Base-by-base conservation (phyloP, 768 basidiomycete genomes). In the Termitomyces sp. region DNA sequence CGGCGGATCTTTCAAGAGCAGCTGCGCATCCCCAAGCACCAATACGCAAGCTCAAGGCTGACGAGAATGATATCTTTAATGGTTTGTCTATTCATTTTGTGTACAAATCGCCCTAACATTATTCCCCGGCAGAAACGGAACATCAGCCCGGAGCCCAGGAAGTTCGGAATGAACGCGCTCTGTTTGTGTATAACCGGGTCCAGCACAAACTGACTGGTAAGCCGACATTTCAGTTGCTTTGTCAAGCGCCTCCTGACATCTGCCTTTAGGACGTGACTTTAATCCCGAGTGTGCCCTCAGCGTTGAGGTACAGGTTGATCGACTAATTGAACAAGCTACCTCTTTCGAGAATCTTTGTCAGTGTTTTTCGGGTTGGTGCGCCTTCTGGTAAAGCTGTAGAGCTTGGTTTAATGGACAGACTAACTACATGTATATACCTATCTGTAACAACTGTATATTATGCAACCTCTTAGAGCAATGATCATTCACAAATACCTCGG, bases 311-410 rank as follows among this genome's bases (percentile, higher is more conserved):
- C 97, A 99, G 71, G 97, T 99, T 13, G 92, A 95, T 67, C 89
- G 90, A 70, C 78, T 99, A 53, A 98, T 99, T 61, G 82, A 87
- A 61, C 93, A 98, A 71, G 93, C 97, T 5, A 97, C 91, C 4
- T 88, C 92, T 14, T 71, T 98, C 44, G 95, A 98, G 72, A 97
- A 98, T 70, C 83, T 98, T 2, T 97, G 94, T 70, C 95, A 96
- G 70, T 95, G 93, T 67, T 97, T 96, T 78, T 91, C 93, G 60
- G 95, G 95, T 71, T 96, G 94, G 95, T 90, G 88, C 74, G 88
- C 89, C 42, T 91, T 90, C 74, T 91, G 89, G 89, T 91, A 60
- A 50, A 36, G 30, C 9, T 34, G n/a, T 24, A 33, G 26, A 39
- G 33, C 42, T 26, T 32, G 53, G 6, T 55, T 42, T 18, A 27